These are phyloP conservation scores for Phytophthora ramorum DNA, from an alignment of 352 stramenopile species.

Conservation along the genomic window DNA sequence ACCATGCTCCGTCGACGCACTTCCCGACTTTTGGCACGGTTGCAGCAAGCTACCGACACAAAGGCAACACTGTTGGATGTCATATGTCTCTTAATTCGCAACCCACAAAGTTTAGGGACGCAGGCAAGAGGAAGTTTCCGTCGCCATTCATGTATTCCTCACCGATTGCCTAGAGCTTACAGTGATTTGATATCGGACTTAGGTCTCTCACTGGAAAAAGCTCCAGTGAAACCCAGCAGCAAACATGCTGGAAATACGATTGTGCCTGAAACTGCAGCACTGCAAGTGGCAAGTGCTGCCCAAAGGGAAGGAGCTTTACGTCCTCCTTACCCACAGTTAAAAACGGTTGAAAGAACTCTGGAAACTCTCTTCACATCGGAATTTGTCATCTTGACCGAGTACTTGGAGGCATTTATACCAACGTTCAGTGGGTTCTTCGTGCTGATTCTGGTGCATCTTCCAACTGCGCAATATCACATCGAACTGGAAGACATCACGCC, in stretches of 20 bases:
- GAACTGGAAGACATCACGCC: background rate
- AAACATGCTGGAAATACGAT: no score
- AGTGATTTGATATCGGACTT: no score
- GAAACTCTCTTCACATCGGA: conserved; percentile 3
- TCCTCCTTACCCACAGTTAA: background rate
- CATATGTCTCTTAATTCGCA: no score
- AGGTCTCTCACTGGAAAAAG: no score
- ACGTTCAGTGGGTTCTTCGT: background rate
- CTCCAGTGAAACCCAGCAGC: no score
- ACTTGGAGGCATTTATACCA: conserved; percentile 2
- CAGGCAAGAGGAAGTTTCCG: no score
- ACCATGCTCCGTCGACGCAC: background rate
- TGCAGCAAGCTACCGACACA: no score
- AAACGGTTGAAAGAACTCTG: background rate
- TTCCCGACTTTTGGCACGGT: background rate
- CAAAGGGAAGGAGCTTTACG: background rate
- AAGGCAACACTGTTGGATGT: no score
- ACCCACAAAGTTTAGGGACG: no score
- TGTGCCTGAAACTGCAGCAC: no score
- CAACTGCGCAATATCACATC: background rate
- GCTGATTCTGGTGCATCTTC: conserved; percentile 1
- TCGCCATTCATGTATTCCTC: no score
- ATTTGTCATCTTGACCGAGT: conserved; percentile 7
- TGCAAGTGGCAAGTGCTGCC: background rate
- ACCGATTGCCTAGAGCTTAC: no score